A percentile compares a stretch with the other conserved stretches of the same genome.
These are phyloP conservation scores for Batkoa obscura DNA, from an alignment of 371 early-diverging fungal genomes.

Conservation along the genomic window DNA sequence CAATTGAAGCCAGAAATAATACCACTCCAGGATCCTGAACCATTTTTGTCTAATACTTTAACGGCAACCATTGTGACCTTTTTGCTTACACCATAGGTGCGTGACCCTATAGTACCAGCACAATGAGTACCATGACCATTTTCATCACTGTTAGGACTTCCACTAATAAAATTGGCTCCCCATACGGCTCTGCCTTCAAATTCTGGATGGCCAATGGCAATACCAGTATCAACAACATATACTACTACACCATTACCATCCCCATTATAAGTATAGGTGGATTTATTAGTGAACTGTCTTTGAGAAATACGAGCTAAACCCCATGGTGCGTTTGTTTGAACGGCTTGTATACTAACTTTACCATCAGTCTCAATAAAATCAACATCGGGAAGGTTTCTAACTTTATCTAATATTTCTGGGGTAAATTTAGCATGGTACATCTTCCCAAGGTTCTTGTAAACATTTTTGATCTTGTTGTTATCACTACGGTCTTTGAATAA, in stretches of 20 bases:
- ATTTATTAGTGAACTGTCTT: conserved; percentile 3
- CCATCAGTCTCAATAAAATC: background rate
- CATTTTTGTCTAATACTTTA: conserved; percentile 53
- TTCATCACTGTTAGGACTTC: conserved; percentile 26
- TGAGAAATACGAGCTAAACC: conserved; percentile 30
- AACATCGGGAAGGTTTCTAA: background rate
- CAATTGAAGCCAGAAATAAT: conserved; percentile 61
- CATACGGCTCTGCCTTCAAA: conserved; percentile 59
- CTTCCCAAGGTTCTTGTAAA: conserved; percentile 37
- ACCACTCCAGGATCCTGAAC: conserved; percentile 40
- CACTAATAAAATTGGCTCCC: conserved; percentile 51
- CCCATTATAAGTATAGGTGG: conserved; percentile 19
- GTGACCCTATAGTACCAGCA: conserved; percentile 56
- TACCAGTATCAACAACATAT: conserved; percentile 57
- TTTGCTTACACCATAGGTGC: conserved; percentile 71
- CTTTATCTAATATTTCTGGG: background rate
- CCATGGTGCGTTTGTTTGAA: conserved; percentile 16
- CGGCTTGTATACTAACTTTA: background rate
- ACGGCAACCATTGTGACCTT: conserved; percentile 62
- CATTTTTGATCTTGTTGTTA: conserved; percentile 29
- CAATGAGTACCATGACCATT: conserved; percentile 51
- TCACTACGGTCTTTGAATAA: conserved; percentile 2
- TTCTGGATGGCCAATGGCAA: conserved; percentile 47
- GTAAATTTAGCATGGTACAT: background rate
- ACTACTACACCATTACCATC: conserved; percentile 38